Evolutionary conservation across 805 yeast species (phyloP).

Genomic region (Cyberlindnera americana): DNA sequence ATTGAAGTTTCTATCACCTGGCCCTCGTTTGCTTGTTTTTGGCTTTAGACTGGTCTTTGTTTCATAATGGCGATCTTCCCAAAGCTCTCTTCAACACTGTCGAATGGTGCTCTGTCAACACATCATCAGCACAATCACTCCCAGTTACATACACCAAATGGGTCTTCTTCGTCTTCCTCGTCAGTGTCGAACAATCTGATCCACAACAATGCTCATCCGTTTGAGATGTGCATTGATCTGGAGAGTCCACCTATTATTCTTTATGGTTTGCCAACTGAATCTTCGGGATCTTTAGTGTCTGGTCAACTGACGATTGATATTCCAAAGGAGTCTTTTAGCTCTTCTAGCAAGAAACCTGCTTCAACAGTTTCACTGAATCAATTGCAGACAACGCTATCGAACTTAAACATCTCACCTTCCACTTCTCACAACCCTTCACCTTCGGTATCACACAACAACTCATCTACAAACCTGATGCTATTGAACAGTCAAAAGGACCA

Average conservation of each 20-base stretch:
- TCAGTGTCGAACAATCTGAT: constrained; percentile 19
- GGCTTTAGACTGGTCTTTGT: no score
- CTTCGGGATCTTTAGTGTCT: constrained; percentile 81
- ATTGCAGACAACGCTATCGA: constrained; percentile 25
- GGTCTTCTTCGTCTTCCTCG: not conserved
- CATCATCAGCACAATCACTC: constrained; percentile 8
- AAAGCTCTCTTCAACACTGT: constrained; percentile 23
- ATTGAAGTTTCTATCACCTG: no score
- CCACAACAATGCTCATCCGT: constrained; percentile 31
- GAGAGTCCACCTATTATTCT: constrained; percentile 91
- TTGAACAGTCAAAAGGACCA: constrained; percentile 36
- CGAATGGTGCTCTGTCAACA: constrained; percentile 10
- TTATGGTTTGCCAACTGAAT: constrained; percentile 73
- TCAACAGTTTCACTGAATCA: no score
- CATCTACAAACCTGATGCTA: constrained; percentile 26
- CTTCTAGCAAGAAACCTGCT: no score
- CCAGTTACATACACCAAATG: constrained; percentile 1
- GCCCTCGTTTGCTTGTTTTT: no score
- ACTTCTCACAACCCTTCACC: constrained; percentile 23
- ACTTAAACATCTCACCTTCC: constrained; percentile 25
- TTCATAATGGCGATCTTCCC: constrained; percentile 27
- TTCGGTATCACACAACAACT: constrained; percentile 19
- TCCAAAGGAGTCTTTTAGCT: constrained; percentile 27
- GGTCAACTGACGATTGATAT: constrained; percentile 70
- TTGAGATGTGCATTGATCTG: constrained; percentile 53